phyloP scores from a whole-genome alignment of 352 stramenopile species.

The Globisporangium barbulae region DNA sequence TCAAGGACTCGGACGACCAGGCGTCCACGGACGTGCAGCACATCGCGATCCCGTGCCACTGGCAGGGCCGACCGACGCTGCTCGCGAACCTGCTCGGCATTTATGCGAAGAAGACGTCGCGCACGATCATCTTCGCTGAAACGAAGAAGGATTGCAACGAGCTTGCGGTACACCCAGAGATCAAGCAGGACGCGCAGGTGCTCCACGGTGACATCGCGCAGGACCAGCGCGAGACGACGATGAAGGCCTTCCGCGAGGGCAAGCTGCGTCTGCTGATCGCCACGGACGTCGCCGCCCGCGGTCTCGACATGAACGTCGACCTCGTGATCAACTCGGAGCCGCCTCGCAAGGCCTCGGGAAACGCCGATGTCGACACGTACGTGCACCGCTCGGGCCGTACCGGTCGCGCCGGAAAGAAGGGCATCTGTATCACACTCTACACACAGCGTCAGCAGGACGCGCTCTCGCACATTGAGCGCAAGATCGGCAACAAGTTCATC shows the following conservation, averaged over 20 bases:
- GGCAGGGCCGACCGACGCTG: conserved; percentile 78
- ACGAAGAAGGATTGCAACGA: conserved; percentile 96
- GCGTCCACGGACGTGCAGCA: conserved; percentile 91
- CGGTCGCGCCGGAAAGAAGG: conserved; percentile 94
- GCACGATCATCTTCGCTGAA: conserved; percentile 93
- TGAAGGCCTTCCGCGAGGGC: conserved; percentile 96
- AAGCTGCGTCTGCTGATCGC: conserved; percentile 94
- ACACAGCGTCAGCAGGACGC: conserved; percentile 76
- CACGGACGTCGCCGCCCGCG: conserved; percentile 95
- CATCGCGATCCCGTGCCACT: conserved; percentile 92
- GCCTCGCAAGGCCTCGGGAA: conserved; percentile 69
- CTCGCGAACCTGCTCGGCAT: conserved; percentile 76
- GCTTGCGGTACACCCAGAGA: conserved; percentile 84
- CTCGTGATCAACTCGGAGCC: conserved; percentile 97
- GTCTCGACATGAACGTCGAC: conserved; percentile 97
- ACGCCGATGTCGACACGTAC: conserved; percentile 96
- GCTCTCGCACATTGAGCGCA: conserved; percentile 82
- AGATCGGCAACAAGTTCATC: conserved; percentile 88
- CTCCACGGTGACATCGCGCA: conserved; percentile 97
- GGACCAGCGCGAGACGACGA: conserved; percentile 96
- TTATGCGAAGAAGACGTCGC: conserved; percentile 85
- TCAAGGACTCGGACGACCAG: conserved; percentile 88
- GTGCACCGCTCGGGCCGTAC: conserved; percentile 98
- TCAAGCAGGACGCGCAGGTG: conserved; percentile 85
- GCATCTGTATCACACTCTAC: conserved; percentile 97